A percentile compares a stretch with the other conserved stretches of the same genome.
Conservation (phyloP, 2,329 filamentous ascomycete genomes). For the Botrytis fragariae region DNA sequence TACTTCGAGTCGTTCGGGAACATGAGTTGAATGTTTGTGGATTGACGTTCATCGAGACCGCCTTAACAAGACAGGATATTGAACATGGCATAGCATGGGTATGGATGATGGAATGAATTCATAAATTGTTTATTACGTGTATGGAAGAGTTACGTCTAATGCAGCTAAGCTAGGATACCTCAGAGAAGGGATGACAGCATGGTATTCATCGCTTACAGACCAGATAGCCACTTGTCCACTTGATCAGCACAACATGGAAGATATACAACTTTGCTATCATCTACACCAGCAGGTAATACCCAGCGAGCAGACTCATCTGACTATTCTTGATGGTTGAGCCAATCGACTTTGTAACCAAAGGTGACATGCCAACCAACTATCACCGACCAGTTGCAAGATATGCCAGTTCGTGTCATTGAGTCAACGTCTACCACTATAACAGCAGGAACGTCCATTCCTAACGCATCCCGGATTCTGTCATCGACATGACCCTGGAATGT, state of each 20-base stretch:
- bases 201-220: too few relatives aligned
- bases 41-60: neutral
- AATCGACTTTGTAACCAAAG: neutral
- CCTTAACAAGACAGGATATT: neutral
- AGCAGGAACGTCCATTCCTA: neutral
- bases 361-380: neutral
- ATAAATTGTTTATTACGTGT: neutral
- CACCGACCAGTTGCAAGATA: too few relatives aligned
- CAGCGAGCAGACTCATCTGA: neutral
- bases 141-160: neutral
- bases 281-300: accelerated
- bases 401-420: neutral
- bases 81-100: neutral
- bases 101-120: neutral
- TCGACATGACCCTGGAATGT: neutral
- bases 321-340: neutral
- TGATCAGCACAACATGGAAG: neutral
- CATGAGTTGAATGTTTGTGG: neutral
- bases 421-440: too few relatives aligned
- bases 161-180: neutral
- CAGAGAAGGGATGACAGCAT: too few relatives aligned
- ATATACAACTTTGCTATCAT: neutral
- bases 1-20: neutral
- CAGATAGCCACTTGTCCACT: neutral
- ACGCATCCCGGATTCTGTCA: too few relatives aligned